Evolutionary conservation across 1,139 yeast genomes (phyloP).

Genomic region (Scheffersomyces insectosa): DNA sequence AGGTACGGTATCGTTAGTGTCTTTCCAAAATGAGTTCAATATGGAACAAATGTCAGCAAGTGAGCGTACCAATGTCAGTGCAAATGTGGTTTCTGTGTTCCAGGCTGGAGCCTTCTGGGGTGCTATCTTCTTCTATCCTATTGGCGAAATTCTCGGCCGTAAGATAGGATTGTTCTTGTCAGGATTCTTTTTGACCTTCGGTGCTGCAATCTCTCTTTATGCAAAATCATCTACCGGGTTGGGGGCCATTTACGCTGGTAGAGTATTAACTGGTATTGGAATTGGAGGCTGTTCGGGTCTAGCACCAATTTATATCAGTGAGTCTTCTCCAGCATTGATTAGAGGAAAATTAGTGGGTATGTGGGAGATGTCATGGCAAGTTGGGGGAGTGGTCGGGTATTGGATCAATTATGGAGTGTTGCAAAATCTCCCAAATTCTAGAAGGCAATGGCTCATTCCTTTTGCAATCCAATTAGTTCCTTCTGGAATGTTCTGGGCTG

Average conservation of each 20-base stretch:
- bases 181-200: constrained; percentile 40
- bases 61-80: constrained; percentile 15
- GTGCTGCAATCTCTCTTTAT: constrained; percentile 40
- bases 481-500: constrained; percentile 40
- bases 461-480: constrained; percentile 44
- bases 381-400: constrained; percentile 50
- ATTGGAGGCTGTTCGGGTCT: constrained; percentile 36
- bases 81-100: constrained; percentile 36
- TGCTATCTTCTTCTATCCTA: constrained; percentile 27
- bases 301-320: constrained; percentile 35
- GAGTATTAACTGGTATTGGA: constrained; percentile 36
- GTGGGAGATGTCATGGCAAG: constrained; percentile 52
- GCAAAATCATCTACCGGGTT: constrained; percentile 24
- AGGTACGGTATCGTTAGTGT: constrained; percentile 29
- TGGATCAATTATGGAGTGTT: constrained; percentile 31
- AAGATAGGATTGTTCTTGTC: constrained; percentile 26
- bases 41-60: constrained; percentile 18
- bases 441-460: constrained; percentile 38
- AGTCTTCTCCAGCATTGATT: constrained; percentile 30
- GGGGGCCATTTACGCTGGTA: constrained; percentile 37
- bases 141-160: constrained; percentile 30
- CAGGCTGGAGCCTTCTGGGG: constrained; percentile 41
- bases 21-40: constrained; percentile 29
- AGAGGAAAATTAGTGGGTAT: constrained; percentile 46
- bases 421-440: constrained; percentile 17